These are phyloP conservation scores for Mycena polygramma DNA, from an alignment of 768 basidiomycete genomes.

Conservation along the genomic window DNA sequence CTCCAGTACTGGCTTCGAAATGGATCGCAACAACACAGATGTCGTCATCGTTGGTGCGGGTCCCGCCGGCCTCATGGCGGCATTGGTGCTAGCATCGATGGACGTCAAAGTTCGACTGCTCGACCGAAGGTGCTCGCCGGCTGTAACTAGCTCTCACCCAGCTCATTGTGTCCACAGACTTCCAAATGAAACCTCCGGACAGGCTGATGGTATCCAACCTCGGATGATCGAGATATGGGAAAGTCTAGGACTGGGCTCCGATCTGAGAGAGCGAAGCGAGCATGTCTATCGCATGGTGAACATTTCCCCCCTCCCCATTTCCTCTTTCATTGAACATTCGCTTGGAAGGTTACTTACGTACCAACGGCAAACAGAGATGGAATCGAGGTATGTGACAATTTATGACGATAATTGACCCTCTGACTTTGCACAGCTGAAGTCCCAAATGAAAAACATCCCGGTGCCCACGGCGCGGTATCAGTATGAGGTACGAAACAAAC, in stretches of 20 bases:
- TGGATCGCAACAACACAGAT: not conserved
- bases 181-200: not conserved
- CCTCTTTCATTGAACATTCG: too few species aligned
- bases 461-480: not conserved
- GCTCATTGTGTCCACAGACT: not conserved
- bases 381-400: not conserved
- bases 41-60: not conserved
- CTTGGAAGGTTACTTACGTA: not conserved
- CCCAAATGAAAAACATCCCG: not conserved
- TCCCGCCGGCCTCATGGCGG: not conserved
- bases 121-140: not conserved
- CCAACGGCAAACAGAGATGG: not conserved
- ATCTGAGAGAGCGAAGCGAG: not conserved
- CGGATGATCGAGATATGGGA: conserved; percentile 7
- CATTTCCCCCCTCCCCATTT: not conserved
- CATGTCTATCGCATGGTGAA: conserved; percentile 4
- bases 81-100: not conserved
- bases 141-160: not conserved
- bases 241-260: not conserved
- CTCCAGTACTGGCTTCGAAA: too few species aligned
- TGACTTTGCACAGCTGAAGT: not conserved
- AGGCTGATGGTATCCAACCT: conserved; percentile 6
- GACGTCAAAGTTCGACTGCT: not conserved
- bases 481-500: not conserved
- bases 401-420: not conserved